Evolutionary conservation across 371 early-diverging fungal species (phyloP), one percentile per base, ranked within the genome.

Genomic region (Blastocladiella emersonii): DNA sequence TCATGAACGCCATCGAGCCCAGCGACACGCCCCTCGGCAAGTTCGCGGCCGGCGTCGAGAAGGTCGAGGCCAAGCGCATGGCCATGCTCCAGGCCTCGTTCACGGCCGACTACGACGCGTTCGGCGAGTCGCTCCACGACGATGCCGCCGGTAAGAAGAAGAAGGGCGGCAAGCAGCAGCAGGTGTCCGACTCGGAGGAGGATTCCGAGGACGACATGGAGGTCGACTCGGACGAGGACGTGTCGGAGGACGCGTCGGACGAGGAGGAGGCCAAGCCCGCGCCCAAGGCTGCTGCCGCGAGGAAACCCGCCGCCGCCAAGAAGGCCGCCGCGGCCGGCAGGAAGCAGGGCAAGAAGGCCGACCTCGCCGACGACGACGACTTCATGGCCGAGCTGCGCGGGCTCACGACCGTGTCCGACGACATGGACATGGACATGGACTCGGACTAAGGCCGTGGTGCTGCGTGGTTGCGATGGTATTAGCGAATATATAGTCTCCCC

Each of bases 131-230:
- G 13, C 13, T 8, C 21, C 30, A 51, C 1, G 53, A 30, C 2
- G 32, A 51, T 30, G 53, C 0, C 7, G 61, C 66, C 21, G 67
- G 65, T 2, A 68, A 71, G 36, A 63, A 69, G 19, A 64, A 63
- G 19, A 66, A 66, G 23, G 63, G 57, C 34, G 57, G 44, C 5
- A 36, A 41, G n/a, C 13, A 56, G 0, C 34, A 6, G 27, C 15
- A 12, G 10, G 32, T 34, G 34, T 23, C 30, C 12, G 60, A 34
- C 19, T 64, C 68, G 36, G 69, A 68, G 7, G 70, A 70, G 32
- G 66, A 70, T 23, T 66, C 63, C 21, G 68, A 68, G n/a, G 65
- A 61, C 30, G 56, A 59, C 8, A 41, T 25, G 21, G 34, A 55
- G 0, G 21, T 17, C 23, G 51, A 19, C 19, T 15, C 21, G 17